Evolutionary conservation across 257 asterid species (phyloP).

Genomic region (Ocimum tenuiflorum): DNA sequence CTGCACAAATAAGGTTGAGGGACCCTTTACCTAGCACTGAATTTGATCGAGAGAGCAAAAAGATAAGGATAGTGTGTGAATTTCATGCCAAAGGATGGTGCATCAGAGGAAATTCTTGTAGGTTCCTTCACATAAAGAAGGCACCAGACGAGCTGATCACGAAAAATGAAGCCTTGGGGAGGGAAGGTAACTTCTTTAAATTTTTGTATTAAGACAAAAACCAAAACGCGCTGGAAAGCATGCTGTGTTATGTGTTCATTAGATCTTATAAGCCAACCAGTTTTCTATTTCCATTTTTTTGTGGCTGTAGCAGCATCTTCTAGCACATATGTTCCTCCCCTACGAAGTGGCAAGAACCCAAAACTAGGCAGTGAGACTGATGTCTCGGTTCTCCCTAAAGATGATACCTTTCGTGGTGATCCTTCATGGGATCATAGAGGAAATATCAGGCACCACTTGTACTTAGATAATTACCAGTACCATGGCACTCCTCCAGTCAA

Average conservation of each 20-base stretch:
- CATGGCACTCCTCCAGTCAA: slow-evolving; percentile 30
- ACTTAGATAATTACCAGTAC: slow-evolving; percentile 23
- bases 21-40: slow-evolving; percentile 41
- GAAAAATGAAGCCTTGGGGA: slow-evolving; percentile 27
- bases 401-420: slow-evolving; percentile 24
- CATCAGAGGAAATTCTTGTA: slow-evolving; percentile 72
- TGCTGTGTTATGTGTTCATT: slow-evolving; percentile 16
- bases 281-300: slow-evolving; percentile 1
- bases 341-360: slow-evolving; percentile 32
- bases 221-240: slow-evolving; percentile 15
- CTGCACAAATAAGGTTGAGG: slow-evolving; percentile 40
- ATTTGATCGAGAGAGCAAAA: slow-evolving; percentile 41
- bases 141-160: slow-evolving; percentile 34
- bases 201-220: slow-evolving; percentile 18
- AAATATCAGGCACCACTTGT: slow-evolving; percentile 23
- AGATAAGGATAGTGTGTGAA: slow-evolving; percentile 52
- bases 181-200: slow-evolving; percentile 43
- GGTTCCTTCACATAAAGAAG: slow-evolving; percentile 65
- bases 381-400: slow-evolving; percentile 17
- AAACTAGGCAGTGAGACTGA: slow-evolving; percentile 28
- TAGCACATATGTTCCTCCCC: slow-evolving; percentile 26
- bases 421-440: slow-evolving; percentile 18
- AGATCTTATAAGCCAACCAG: slow-evolving; percentile 16
- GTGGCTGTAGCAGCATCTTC: slow-evolving; percentile 44
- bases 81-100: slow-evolving; percentile 93